phyloP scores from a whole-genome alignment of 169 alveolate genomes.

The Plasmodium gonderi region DNA sequence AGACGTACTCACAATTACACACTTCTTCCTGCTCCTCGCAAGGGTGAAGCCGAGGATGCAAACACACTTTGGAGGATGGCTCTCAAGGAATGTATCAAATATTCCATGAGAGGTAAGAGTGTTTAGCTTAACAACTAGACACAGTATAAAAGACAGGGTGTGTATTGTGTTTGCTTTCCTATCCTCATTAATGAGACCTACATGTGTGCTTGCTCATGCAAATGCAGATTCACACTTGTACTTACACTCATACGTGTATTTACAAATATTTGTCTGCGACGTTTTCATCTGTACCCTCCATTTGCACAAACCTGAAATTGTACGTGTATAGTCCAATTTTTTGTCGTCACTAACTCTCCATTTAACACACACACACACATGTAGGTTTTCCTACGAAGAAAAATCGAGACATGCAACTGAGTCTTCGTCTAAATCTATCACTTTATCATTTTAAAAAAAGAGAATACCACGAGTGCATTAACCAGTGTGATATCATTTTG shows the following conservation, averaged over 20 bases:
- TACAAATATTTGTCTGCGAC: background rate
- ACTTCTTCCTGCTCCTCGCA: background rate
- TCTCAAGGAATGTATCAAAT: conserved; percentile 58
- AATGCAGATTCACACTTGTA: too few species aligned
- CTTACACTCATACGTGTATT: too few species aligned
- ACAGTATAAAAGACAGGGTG: too few species aligned
- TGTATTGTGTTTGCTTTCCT: too few species aligned
- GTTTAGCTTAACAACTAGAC: too few species aligned
- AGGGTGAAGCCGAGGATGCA: conserved; percentile 72
- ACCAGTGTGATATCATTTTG: conserved; percentile 49
- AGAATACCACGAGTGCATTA: conserved; percentile 53
- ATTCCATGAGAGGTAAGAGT: conserved; percentile 72
- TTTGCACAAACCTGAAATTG: too few species aligned
- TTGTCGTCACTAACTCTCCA: too few species aligned
- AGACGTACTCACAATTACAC: background rate
- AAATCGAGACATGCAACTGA: conserved; percentile 57
- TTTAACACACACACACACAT: background rate
- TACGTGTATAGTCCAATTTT: too few species aligned
- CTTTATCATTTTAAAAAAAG: conserved; percentile 49
- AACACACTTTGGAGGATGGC: conserved; percentile 55
- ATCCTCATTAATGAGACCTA: too few species aligned
- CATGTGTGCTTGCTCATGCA: too few species aligned
- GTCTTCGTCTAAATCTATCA: conserved; percentile 42
- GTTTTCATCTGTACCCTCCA: background rate
- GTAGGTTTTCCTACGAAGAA: conserved; percentile 49